Conservation (phyloP, 2,329 filamentous ascomycete genomes). For the Fusarium clavum region DNA sequence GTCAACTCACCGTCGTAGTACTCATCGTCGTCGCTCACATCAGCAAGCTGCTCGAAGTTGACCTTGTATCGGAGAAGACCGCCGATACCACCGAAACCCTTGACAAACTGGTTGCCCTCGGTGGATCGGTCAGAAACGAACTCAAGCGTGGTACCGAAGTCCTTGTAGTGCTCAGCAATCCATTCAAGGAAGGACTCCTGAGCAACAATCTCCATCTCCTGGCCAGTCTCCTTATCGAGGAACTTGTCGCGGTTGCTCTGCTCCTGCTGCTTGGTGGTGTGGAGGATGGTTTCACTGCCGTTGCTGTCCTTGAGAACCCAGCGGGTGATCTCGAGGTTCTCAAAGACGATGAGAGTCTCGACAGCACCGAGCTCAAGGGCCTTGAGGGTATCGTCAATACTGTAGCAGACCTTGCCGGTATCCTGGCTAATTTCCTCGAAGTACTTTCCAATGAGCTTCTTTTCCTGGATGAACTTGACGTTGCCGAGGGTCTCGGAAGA, state of each 20-base stretch:
- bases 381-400: constrained; percentile 97
- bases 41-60: constrained; percentile 98
- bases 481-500: constrained; percentile 96
- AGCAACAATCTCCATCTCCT: constrained; percentile 95
- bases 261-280: constrained; percentile 87
- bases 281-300: constrained; percentile 78
- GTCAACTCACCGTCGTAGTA: constrained; percentile 76
- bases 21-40: constrained; percentile 92
- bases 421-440: constrained; percentile 99
- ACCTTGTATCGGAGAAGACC: constrained; percentile 99
- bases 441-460: constrained; percentile 99
- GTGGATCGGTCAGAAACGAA: constrained; percentile 98
- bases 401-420: constrained; percentile 96
- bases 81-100: constrained; percentile 98
- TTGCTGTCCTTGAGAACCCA: constrained; percentile 87
- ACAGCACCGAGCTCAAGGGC: constrained; percentile 95
- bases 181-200: constrained; percentile 97
- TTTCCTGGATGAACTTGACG: constrained; percentile 99
- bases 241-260: constrained; percentile 80
- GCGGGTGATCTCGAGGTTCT: constrained; percentile 95
- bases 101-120: constrained; percentile 99
- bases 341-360: constrained; percentile 94
- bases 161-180: constrained; percentile 98
- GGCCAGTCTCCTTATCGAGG: constrained; percentile 93
- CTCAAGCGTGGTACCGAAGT: constrained; percentile 94